These are phyloP conservation scores for Nephelium lappaceum DNA, from an alignment of 345 rosid species.

Conservation along the genomic window DNA sequence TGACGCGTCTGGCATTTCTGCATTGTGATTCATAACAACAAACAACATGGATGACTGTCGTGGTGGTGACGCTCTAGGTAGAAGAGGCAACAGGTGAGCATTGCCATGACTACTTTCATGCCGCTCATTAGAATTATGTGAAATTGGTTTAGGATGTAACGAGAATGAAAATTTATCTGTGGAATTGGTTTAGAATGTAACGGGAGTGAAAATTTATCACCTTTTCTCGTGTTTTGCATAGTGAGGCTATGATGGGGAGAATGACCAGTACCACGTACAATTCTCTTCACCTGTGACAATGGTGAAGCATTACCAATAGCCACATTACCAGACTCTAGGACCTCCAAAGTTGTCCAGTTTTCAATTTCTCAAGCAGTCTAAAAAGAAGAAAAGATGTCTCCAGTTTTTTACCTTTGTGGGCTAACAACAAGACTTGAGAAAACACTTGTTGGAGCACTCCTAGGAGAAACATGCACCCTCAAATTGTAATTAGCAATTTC, in stretches of 20 bases:
- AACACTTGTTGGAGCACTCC: conserved; percentile 64
- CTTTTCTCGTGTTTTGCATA: conserved; percentile 26
- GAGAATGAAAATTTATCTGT: conserved; percentile 28
- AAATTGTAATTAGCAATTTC: conserved; percentile 30
- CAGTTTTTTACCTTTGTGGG: conserved; percentile 36
- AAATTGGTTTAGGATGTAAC: conserved; percentile 24
- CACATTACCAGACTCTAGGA: conserved; percentile 21
- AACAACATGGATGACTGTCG: conserved; percentile 20
- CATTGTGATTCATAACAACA: conserved; percentile 21
- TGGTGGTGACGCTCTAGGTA: conserved; percentile 45
- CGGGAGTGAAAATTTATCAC: conserved; percentile 22
- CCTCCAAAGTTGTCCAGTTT: conserved; percentile 26
- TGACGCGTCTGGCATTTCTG: conserved; percentile 30
- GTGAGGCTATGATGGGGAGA: conserved; percentile 47
- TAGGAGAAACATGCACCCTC: conserved; percentile 35
- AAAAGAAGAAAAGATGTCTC: conserved; percentile 24
- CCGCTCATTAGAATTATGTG: conserved; percentile 30
- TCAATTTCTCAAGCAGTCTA: conserved; percentile 21
- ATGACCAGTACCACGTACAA: conserved; percentile 30
- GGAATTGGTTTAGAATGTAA: conserved; percentile 25
- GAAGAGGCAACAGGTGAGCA: conserved; percentile 72
- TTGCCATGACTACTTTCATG: conserved; percentile 33
- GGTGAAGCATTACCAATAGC: conserved; percentile 22
- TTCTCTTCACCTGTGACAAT: conserved; percentile 24
- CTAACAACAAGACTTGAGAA: conserved; percentile 52